Conservation (phyloP, 2,329 filamentous ascomycete genomes). For the Reticulascus tulasneorum region DNA sequence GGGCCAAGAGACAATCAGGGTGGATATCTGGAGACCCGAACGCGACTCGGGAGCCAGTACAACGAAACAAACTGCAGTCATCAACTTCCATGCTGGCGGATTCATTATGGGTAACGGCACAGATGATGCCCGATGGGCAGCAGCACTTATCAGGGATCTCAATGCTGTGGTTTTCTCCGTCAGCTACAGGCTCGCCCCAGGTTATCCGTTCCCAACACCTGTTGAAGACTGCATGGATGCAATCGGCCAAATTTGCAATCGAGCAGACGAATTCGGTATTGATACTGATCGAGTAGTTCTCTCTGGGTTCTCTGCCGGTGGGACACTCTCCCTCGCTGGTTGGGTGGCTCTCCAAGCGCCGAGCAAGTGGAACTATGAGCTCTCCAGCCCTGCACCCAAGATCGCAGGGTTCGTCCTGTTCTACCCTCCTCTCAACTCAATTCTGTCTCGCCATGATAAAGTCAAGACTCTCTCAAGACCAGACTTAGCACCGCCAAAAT, state of each 20-base stretch:
- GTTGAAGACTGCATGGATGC: slow-evolving; percentile 65
- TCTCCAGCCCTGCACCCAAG: slow-evolving; percentile 34
- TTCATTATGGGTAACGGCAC: slow-evolving; percentile 60
- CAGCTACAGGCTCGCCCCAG: slow-evolving; percentile 65
- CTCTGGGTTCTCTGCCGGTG: slow-evolving; percentile 63
- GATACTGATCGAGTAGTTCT: slow-evolving; percentile 53
- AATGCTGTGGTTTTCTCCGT: slow-evolving; percentile 60
- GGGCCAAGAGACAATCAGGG: slow-evolving; percentile 50
- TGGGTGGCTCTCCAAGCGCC: slow-evolving; percentile 43
- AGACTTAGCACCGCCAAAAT: slow-evolving; percentile 53
- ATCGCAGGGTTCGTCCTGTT: slow-evolving; percentile 54
- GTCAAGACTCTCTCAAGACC: slow-evolving; percentile 49
- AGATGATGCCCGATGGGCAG: slow-evolving; percentile 59
- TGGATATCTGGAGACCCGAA: slow-evolving; percentile 7
- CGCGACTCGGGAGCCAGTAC: no score
- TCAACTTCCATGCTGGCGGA: slow-evolving; percentile 66
- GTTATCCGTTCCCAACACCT: slow-evolving; percentile 59
- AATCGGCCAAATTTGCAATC: slow-evolving; percentile 54
- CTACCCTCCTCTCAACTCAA: slow-evolving; percentile 62
- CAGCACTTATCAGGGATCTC: slow-evolving; percentile 45
- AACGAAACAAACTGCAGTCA: slow-evolving; percentile 56
- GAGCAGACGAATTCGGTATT: slow-evolving; percentile 54
- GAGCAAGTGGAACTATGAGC: slow-evolving; percentile 31
- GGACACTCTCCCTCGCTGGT: slow-evolving; percentile 48
- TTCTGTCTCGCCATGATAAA: slow-evolving; percentile 51